Conservation (phyloP, 2,329 filamentous ascomycete species). For the Trichoderma koningiopsis region DNA sequence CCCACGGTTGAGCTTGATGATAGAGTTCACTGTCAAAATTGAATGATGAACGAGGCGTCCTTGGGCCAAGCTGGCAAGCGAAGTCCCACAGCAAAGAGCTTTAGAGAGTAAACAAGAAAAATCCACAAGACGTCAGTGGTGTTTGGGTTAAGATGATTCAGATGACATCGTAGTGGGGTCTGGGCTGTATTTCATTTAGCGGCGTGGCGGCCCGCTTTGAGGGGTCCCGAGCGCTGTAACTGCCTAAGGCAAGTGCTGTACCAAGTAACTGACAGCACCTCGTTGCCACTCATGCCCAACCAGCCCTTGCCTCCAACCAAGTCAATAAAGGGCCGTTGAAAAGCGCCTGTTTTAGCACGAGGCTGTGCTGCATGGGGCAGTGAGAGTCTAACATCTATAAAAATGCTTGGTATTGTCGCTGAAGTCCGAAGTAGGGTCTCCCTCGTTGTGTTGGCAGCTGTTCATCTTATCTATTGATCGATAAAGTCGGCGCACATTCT, state of each 20-base stretch:
- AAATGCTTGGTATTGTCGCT: not conserved
- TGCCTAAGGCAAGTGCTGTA: not conserved
- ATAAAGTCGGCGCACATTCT: not conserved
- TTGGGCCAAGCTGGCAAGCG: not conserved
- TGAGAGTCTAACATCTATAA: not conserved
- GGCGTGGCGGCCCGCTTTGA: slow-evolving; percentile 25
- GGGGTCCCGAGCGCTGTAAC: slow-evolving; percentile 23
- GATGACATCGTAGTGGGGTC: slow-evolving; percentile 31
- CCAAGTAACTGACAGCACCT: not conserved
- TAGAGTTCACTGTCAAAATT: not conserved
- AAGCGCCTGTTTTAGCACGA: not conserved
- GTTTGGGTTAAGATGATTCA: slow-evolving; percentile 13
- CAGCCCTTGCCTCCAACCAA: slow-evolving; percentile 5
- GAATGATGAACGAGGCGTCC: not conserved
- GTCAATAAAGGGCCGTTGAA: not conserved
- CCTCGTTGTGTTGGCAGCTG: not conserved
- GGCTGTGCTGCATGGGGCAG: slow-evolving; percentile 3
- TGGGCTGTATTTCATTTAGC: not conserved
- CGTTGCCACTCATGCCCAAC: slow-evolving; percentile 22
- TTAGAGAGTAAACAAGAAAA: not conserved
- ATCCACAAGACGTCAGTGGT: slow-evolving; percentile 21
- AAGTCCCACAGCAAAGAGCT: not conserved
- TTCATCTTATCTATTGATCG: not conserved
- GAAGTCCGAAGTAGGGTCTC: not conserved
- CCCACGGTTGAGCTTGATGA: not conserved